These are phyloP conservation scores for Cladosporium colombiae DNA, from an alignment of 2,329 filamentous ascomycete genomes.

Conservation along the genomic window DNA sequence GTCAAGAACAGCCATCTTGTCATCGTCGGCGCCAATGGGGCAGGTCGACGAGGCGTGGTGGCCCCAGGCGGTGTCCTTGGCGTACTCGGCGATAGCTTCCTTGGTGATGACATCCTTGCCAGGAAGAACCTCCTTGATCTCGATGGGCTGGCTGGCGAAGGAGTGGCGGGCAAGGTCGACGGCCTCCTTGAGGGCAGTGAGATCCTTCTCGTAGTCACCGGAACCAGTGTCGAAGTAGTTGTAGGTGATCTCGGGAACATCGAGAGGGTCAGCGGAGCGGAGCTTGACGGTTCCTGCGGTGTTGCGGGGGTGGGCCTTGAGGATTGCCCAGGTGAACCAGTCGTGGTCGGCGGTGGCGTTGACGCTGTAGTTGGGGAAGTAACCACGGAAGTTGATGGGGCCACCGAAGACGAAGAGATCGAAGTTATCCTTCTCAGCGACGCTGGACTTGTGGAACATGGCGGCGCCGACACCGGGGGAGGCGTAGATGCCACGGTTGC, in stretches of 20 bases:
- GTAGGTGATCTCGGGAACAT: slow-evolving; percentile 64
- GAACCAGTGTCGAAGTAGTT: slow-evolving; percentile 57
- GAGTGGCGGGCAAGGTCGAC: slow-evolving; percentile 53
- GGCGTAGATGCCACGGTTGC: slow-evolving; percentile 46
- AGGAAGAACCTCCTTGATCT: slow-evolving; percentile 47
- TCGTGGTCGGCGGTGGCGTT: slow-evolving; percentile 47
- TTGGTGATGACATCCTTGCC: slow-evolving; percentile 46
- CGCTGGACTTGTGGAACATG: slow-evolving; percentile 43
- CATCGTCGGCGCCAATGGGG: slow-evolving; percentile 56
- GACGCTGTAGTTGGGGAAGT: slow-evolving; percentile 56
- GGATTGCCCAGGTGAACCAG: slow-evolving; percentile 52
- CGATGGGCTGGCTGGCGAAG: slow-evolving; percentile 29
- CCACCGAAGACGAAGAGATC: slow-evolving; percentile 59
- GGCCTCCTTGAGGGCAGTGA: slow-evolving; percentile 57
- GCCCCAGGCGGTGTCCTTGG: slow-evolving; percentile 55
- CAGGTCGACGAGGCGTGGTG: slow-evolving; percentile 60
- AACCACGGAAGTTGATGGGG: slow-evolving; percentile 56
- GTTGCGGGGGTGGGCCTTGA: slow-evolving; percentile 67
- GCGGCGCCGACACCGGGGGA: slow-evolving; percentile 58
- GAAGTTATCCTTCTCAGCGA: slow-evolving; percentile 46
- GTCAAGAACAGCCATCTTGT: slow-evolving; percentile 59
- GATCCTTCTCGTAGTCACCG: slow-evolving; percentile 42
- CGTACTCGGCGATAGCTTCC: slow-evolving; percentile 49
- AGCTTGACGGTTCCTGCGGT: slow-evolving; percentile 62
- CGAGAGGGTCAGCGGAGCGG: slow-evolving; percentile 61